Conservation (phyloP, 352 stramenopile species). For the Phytophthora pluvialis region DNA sequence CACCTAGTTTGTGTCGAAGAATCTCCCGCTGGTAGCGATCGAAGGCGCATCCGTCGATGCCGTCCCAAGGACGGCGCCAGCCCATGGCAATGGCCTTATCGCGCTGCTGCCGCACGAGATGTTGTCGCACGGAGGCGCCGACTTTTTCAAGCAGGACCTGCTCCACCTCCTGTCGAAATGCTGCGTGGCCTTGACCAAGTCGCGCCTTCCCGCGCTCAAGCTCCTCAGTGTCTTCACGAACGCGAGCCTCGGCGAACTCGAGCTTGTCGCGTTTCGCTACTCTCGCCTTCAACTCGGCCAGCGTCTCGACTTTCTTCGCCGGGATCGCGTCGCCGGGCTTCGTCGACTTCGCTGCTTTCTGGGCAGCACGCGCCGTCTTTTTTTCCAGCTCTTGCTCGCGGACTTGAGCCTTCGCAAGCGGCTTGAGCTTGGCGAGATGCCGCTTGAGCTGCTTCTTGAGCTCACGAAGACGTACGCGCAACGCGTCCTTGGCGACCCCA, state of each 20-base stretch:
- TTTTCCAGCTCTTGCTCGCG: conserved; percentile 31
- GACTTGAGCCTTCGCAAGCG: conserved; percentile 22
- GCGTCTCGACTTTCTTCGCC: conserved; percentile 24
- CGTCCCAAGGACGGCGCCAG: conserved; percentile 72
- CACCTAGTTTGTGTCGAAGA: conserved; percentile 41
- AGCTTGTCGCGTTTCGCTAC: conserved; percentile 46
- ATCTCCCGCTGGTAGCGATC: conserved; percentile 60
- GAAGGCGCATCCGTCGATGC: conserved; percentile 64
- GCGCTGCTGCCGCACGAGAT: conserved; percentile 68
- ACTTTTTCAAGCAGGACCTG: conserved; percentile 58
- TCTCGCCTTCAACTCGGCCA: conserved; percentile 46
- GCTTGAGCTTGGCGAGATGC: conserved; percentile 36
- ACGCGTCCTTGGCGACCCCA: conserved; percentile 42
- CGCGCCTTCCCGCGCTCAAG: conserved; percentile 48
- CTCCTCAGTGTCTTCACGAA: conserved; percentile 50
- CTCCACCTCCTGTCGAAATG: conserved; percentile 71
- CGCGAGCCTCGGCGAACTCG: conserved; percentile 43
- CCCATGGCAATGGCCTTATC: conserved; percentile 65
- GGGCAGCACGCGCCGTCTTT: conserved; percentile 20
- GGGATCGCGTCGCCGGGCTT: not conserved
- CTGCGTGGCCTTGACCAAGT: conserved; percentile 56
- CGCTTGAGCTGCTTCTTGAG: conserved; percentile 51
- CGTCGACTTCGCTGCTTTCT: conserved; percentile 28
- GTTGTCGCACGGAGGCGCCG: conserved; percentile 50
- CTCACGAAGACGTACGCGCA: conserved; percentile 46